Conservation (phyloP, 306 rosid species). For the Quercus alba region DNA sequence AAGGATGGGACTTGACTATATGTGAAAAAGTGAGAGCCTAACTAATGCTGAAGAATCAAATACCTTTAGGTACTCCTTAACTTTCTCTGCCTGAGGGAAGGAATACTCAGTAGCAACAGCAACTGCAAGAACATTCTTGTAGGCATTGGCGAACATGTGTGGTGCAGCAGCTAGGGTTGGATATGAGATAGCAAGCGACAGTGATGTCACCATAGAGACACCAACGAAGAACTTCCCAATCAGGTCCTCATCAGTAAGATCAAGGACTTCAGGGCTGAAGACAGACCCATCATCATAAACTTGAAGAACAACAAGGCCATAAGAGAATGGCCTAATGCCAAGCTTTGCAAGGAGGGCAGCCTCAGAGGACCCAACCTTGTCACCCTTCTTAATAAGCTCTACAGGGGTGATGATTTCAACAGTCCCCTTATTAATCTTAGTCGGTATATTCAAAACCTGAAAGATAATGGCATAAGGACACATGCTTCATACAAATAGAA, state of each 20-base stretch:
- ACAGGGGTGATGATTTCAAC: slow-evolving; percentile 95
- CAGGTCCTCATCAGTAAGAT: slow-evolving; percentile 79
- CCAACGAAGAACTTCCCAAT: slow-evolving; percentile 69
- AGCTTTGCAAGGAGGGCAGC: slow-evolving; percentile 96
- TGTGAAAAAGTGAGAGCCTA: not conserved
- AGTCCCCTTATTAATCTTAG: slow-evolving; percentile 96
- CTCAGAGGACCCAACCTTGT: slow-evolving; percentile 89
- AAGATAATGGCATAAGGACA: not conserved
- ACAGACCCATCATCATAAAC: slow-evolving; percentile 84
- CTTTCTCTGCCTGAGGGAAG: slow-evolving; percentile 72
- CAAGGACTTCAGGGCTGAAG: slow-evolving; percentile 86
- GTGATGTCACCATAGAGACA: slow-evolving; percentile 68
- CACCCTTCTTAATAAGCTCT: slow-evolving; percentile 91
- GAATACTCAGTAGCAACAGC: slow-evolving; percentile 63
- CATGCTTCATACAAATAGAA: no score
- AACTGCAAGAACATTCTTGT: slow-evolving; percentile 69
- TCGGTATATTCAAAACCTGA: slow-evolving; percentile 84
- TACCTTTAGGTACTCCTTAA: slow-evolving; percentile 81
- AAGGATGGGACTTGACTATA: no score
- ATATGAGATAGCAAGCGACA: slow-evolving; percentile 68
- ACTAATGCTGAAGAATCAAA: not conserved
- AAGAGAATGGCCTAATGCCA: slow-evolving; percentile 89
- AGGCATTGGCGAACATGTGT: slow-evolving; percentile 71
- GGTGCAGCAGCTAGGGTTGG: slow-evolving; percentile 95
- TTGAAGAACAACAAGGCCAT: slow-evolving; percentile 69